Base-by-base conservation (phyloP, 2,329 filamentous ascomycete species). In the Paracamarosporium sp. region DNA sequence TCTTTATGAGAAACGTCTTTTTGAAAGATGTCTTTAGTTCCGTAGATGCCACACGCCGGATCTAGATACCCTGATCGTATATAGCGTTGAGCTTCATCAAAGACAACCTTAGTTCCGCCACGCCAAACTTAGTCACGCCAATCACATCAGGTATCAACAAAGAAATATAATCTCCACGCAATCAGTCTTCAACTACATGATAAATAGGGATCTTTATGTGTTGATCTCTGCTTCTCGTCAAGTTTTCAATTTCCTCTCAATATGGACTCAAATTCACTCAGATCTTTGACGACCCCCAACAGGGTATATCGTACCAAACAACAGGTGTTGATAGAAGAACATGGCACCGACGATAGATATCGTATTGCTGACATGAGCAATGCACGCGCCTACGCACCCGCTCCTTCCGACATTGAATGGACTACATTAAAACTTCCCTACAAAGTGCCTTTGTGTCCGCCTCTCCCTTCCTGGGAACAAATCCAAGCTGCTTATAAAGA, bases 371-470 rank as follows among this genome's bases (percentile, higher is more conserved):
- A 20, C 5, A 7, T 6, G 8, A 7, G 5, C n/a, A 3, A n/a
- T 2, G 36, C 1, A 24, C 36, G 6, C 6, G 20, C 20, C 8
- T 11, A n/a, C n/a, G 3, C 20, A 25, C 17, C 38, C 24, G 5
- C 20, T 25, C 20, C 38, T 5, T 9, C 36, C 15, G 11, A 15
- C 7, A 17, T 12, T 4, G 25, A 33, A 28, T 47, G 44, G 44
- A 47, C 44, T 22, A 47, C 27, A 47, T 9, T 47, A 6, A 47
- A 31, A 47, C 44, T 47, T 33, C 44, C 44, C 22, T 47, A 47
- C 25, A 27, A 33, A 27, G 44, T n/a, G n/a, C 44, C n/a, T 33
- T 33, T 15, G 3, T 33, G 27, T 24, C 44, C 27, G 22, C 44
- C 27, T 11, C 28, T 47, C 28, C 44, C 44, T 33, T 47, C 40